Evolutionary conservation across 441 rosid genomes (phyloP), one percentile per base, ranked within the genome.

Genomic region (Mallotus repandus): DNA sequence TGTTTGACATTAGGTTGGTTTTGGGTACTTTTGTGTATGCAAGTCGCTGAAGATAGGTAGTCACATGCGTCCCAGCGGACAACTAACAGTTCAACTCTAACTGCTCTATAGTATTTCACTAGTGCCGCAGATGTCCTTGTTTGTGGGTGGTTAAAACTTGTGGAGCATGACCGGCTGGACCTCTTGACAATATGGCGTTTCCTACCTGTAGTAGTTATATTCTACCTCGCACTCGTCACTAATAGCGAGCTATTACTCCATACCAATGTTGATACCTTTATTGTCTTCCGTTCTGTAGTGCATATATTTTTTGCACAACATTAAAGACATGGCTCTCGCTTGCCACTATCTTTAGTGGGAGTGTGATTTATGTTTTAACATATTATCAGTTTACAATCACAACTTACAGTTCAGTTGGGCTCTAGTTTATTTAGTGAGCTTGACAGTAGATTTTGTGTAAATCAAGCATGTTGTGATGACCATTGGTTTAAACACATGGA

Each of bases 381-480:
- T 98, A 95, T 81, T 89, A 89, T 70, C 97, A 93, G 81, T 95
- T 95, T 81, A 89, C 96, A 0, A 45, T 93, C n/a, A 87, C 85
- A 22, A 98, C 98, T 0, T 95, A 95, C n/a, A n/a, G n/a, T n/a
- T n/a, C 75, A 84, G 85, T 66, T 95, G 99, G 98, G 98, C 98
- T 66, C 68, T 88, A 0, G 96, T 98, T 69, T 95, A 95, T 83
- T 81, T 93, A 5, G 81, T 93, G 65, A 89, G 97, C 78, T 93
- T 95, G 99, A 81, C 98, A 0, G 84, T 95, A 18, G 99, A 95
- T 79, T 95, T 95, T 74, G 99, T 95, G 41, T 95, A 93, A 79
- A 95, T 95, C 71, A 95, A 95, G 89, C 98, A 95, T 60, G 99
- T 92, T 43, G 99, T 95, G 2, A 92, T 92, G 99, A 95, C 99